Base-by-base conservation (phyloP, 768 basidiomycete genomes). In the Fistulinella prunicolor region DNA sequence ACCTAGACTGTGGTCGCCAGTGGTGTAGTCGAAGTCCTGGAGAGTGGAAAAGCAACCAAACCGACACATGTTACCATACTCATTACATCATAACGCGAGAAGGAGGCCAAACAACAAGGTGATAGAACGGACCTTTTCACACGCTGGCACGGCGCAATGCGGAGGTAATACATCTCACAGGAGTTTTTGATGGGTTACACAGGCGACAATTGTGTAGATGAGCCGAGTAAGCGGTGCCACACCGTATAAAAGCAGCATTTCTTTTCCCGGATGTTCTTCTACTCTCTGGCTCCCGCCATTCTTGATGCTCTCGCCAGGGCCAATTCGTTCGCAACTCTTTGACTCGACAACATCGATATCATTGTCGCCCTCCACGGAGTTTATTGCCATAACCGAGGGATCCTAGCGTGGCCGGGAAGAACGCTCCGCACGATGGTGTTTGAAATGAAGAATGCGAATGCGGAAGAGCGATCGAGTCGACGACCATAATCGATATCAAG, bases 81-180 rank as follows among this genome's bases (percentile, higher is more conserved):
- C 6, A 34, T 30, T 16, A 35, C 17, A 39, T 29, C 40, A 34
- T 10, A 21, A 30, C 13, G 12, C 24, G 35, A 39, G 43, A 41
- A 43, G 17, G n/a, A 9, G 34, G 30, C 2, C 9, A 9, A 26
- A 17, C 8, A 36, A 19, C 9, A 32, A 32, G 42, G 40, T 12
- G 22, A 52, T 56, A 46, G 44, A 50, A 20, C 43, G 48, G 46
- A 36, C 16, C 16, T 35, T 19, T 53, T 30, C n/a, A n/a, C n/a
- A n/a, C n/a, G n/a, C n/a, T n/a, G n/a, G 26, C 6, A 30, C 32
- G 28, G 38, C 32, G 14, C 10, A 5, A 29, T 36, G 45, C 39
- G 47, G 49, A 36, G 46, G 42, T 56, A 43, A 43, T 21, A 9
- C 9, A 26, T 26, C 13, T 14, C 7, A 22, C 14, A 10, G 13